Evolutionary conservation across 148 eudicot species (phyloP).

Genomic region (Rhododendron henanense): DNA sequence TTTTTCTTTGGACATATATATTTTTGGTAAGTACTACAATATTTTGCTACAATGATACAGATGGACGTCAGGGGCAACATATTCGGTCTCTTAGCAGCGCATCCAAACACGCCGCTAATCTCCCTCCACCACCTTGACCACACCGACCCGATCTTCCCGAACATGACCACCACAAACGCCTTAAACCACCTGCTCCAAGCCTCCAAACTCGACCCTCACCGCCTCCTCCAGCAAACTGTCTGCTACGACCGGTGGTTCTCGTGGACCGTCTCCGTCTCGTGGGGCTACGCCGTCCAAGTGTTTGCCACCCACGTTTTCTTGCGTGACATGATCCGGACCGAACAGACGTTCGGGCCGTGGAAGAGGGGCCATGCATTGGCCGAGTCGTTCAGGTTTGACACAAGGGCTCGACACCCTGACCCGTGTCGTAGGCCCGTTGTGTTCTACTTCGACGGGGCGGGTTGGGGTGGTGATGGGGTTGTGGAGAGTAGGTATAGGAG

Average conservation of each 20-base stretch:
- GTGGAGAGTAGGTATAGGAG: slow-evolving; percentile 40
- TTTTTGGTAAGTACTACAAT: no score
- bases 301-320: slow-evolving; percentile 35
- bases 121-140: slow-evolving; percentile 54
- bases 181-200: slow-evolving; percentile 49
- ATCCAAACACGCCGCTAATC: slow-evolving; percentile 58
- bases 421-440: slow-evolving; percentile 55
- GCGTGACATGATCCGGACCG: slow-evolving; percentile 38
- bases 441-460: slow-evolving; percentile 44
- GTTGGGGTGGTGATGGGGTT: slow-evolving; percentile 6
- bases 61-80: slow-evolving; percentile 58
- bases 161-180: slow-evolving; percentile 34
- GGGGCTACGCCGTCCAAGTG: slow-evolving; percentile 79
- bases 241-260: slow-evolving; percentile 76
- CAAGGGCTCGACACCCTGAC: slow-evolving; percentile 35
- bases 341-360: slow-evolving; percentile 53
- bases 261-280: slow-evolving; percentile 80
- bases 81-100: slow-evolving; percentile 56
- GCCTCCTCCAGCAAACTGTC: slow-evolving; percentile 65
- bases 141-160: slow-evolving; percentile 57
- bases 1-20: no score
- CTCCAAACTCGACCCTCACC: slow-evolving; percentile 43
- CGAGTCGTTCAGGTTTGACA: slow-evolving; percentile 24
- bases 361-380: slow-evolving; percentile 18
- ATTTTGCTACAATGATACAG: slow-evolving; percentile 15